phyloP scores from a whole-genome alignment of 192 early-diverging fungal genomes.

The Mortierella hygrophila region DNA sequence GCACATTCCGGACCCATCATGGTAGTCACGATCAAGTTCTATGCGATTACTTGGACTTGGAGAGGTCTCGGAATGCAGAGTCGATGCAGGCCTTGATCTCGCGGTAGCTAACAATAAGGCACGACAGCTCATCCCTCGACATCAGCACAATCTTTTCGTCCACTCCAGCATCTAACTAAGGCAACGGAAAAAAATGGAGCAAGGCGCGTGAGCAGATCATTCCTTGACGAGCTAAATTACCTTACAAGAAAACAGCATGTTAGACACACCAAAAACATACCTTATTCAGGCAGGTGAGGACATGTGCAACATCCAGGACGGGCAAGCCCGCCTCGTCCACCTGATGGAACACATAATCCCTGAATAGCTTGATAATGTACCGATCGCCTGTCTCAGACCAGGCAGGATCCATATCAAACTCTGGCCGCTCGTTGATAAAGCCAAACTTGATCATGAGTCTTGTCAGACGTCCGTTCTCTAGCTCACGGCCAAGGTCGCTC shows the following conservation, averaged over 20 bases:
- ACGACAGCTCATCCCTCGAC: conserved; percentile 97
- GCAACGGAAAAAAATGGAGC: neutral
- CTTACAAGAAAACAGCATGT: neutral
- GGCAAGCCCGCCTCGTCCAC: conserved; percentile 88
- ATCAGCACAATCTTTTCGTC: conserved; percentile 95
- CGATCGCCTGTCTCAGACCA: conserved; percentile 99
- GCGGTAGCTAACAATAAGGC: conserved; percentile 94
- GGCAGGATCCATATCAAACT: conserved; percentile 86
- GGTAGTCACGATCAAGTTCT: neutral
- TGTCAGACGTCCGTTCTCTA: conserved; percentile 93
- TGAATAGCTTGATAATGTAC: conserved; percentile 97
- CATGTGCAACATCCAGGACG: conserved; percentile 92
- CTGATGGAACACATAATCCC: conserved; percentile 98
- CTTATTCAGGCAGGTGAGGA: conserved; percentile 94
- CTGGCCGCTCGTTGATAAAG: conserved; percentile 73
- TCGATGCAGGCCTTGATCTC: conserved; percentile 96
- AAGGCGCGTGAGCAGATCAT: neutral
- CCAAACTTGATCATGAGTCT: conserved; percentile 91
- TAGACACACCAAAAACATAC: conserved; percentile 60
- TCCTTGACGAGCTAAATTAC: neutral
- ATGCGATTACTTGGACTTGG: conserved; percentile 41
- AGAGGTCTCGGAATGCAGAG: conserved; percentile 86
- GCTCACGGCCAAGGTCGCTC: conserved; percentile 82
- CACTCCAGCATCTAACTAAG: conserved; percentile 93
- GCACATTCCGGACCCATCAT: neutral